Conservation (phyloP, 176 grass and related monocot genomes). For the Carex cristatella region DNA sequence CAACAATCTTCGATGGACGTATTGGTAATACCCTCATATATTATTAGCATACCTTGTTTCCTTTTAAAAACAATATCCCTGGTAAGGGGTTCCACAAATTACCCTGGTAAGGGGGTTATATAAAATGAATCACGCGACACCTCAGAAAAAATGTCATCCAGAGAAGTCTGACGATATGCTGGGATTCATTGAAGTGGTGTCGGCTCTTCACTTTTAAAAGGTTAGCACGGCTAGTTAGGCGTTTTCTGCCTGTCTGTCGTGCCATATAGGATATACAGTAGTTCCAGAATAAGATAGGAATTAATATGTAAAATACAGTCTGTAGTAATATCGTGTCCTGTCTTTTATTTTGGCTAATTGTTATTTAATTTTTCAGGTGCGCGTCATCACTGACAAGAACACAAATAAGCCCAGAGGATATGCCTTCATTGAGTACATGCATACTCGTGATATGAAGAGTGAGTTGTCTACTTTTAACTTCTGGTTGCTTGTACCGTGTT, state of each 20-base stretch:
- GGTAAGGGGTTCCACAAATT: conserved; percentile 29
- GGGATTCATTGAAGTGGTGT: conserved; percentile 57
- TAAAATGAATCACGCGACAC: conserved; percentile 36
- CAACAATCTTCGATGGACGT: conserved; percentile 12
- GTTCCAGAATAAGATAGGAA: conserved; percentile 27
- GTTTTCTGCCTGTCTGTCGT: conserved; percentile 89
- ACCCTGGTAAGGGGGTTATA: conserved; percentile 81
- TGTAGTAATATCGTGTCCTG: neutral
- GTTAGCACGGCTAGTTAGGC: conserved; percentile 99
- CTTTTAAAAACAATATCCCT: conserved; percentile 22
- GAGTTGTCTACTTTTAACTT: neutral
- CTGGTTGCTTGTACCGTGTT: neutral
- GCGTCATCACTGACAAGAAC: conserved; percentile 56
- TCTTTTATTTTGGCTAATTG: conserved; percentile 21
- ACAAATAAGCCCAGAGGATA: conserved; percentile 90
- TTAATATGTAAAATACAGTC: neutral
- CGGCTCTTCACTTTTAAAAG: conserved; percentile 69
- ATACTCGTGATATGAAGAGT: conserved; percentile 97
- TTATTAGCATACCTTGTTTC: conserved; percentile 13
- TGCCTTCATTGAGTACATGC: conserved; percentile 84
- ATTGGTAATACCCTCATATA: conserved; percentile 13
- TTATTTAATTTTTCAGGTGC: conserved; percentile 53
- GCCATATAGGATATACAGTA: conserved; percentile 63
- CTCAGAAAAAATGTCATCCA: neutral
- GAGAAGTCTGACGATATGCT: conserved; percentile 52